Percentiles rank a stretch among this genome's conserved stretches.
These are phyloP conservation scores for Leccinum variicolor DNA, from an alignment of 768 basidiomycete species.

Conservation along the genomic window DNA sequence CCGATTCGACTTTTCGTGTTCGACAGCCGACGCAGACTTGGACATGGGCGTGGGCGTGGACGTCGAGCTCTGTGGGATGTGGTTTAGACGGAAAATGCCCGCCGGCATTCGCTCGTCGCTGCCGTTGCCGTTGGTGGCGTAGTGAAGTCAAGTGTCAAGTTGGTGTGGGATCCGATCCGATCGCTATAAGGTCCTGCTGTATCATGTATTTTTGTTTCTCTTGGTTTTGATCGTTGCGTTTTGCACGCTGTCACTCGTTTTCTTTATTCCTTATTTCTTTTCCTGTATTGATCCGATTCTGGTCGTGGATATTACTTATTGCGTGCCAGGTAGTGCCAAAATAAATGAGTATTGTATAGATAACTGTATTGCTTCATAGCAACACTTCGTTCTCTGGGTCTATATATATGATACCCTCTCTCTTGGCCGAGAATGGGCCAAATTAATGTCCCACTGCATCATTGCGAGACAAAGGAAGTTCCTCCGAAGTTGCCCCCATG, in stretches of 20 bases:
- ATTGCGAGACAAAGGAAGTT: too few species aligned
- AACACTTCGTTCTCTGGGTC: not conserved
- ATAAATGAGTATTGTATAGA: not conserved
- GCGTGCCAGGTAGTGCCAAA: not conserved
- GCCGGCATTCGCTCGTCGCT: not conserved
- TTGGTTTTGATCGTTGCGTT: not conserved
- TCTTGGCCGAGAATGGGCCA: not conserved
- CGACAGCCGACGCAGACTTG: conserved; percentile 23
- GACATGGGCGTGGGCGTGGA: conserved; percentile 30
- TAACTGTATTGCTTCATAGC: not conserved
- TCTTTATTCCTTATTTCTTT: not conserved
- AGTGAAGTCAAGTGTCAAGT: not conserved
- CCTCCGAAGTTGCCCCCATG: not conserved
- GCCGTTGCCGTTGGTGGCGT: not conserved
- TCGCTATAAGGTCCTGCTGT: not conserved
- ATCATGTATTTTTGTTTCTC: not conserved
- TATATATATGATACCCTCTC: not conserved
- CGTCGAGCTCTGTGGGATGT: conserved; percentile 30
- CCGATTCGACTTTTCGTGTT: conserved; percentile 30
- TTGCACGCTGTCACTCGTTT: not conserved
- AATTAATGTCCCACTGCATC: too few species aligned
- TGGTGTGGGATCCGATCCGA: not conserved
- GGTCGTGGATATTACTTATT: not conserved
- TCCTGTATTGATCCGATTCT: not conserved
- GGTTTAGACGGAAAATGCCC: conserved; percentile 25